Conservation (phyloP, 352 stramenopile species). For the Phytophthora citricola region DNA sequence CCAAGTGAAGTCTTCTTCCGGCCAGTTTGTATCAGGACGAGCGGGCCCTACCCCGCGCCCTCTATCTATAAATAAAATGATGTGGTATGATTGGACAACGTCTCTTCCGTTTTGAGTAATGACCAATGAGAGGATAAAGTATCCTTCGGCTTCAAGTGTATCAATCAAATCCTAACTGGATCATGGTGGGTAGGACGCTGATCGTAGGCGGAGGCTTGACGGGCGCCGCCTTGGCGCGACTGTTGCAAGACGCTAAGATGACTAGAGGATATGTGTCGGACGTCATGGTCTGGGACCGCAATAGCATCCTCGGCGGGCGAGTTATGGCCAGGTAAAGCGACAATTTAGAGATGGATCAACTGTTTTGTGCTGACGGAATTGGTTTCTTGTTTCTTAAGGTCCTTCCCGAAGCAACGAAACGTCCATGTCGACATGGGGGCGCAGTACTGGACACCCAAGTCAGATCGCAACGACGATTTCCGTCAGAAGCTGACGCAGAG, state of each 20-base stretch:
- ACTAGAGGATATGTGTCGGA: conserved; percentile 39
- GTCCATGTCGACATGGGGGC: conserved; percentile 74
- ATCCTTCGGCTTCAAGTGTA: conserved; percentile 30
- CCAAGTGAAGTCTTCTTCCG: conserved; percentile 30
- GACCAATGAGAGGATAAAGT: conserved; percentile 18
- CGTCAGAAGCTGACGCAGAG: conserved; percentile 45
- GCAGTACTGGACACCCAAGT: conserved; percentile 72
- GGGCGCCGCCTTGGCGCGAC: conserved; percentile 51
- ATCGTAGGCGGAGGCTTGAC: conserved; percentile 74
- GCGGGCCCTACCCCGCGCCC: conserved; percentile 9
- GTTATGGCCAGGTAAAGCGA: conserved; percentile 64
- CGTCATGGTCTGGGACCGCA: conserved; percentile 75
- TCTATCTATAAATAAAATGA: conserved; percentile 31
- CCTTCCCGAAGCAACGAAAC: conserved; percentile 60
- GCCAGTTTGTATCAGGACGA: conserved; percentile 27
- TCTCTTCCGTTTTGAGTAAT: conserved; percentile 5
- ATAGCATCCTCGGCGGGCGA: conserved; percentile 67
- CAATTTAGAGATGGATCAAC: neutral
- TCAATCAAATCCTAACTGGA: conserved; percentile 10
- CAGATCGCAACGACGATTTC: conserved; percentile 57
- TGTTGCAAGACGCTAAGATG: conserved; percentile 58
- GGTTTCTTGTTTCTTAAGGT: conserved; percentile 22
- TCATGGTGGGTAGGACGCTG: conserved; percentile 50
- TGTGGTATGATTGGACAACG: conserved; percentile 20
- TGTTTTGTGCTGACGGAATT: conserved; percentile 7